Conservation (phyloP, 768 basidiomycete species). For the Dentipellis fragilis region DNA sequence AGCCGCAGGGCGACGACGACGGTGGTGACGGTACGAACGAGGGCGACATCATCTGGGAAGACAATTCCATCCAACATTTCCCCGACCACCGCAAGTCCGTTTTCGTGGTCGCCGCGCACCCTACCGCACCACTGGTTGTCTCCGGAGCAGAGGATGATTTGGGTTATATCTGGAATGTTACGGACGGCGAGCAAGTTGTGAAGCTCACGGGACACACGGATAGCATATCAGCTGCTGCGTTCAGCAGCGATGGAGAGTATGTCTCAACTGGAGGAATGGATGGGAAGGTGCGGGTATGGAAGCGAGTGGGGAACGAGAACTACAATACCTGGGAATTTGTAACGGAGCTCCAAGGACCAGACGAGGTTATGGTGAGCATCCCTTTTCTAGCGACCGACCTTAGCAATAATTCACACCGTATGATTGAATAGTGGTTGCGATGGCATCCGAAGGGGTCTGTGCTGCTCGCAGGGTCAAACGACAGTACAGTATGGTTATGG, state of each 20-base stretch:
- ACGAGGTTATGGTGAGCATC: slow-evolving; percentile 79
- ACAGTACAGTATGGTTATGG: slow-evolving; percentile 95
- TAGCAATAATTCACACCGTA: slow-evolving; percentile 2
- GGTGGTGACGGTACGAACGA: slow-evolving; percentile 14
- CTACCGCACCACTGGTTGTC: slow-evolving; percentile 69
- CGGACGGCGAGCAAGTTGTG: slow-evolving; percentile 68
- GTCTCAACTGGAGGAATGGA: slow-evolving; percentile 98
- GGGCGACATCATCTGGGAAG: slow-evolving; percentile 27
- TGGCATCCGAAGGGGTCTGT: slow-evolving; percentile 96
- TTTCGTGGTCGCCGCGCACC: slow-evolving; percentile 79
- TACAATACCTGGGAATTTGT: slow-evolving; percentile 89
- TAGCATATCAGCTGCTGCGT: slow-evolving; percentile 71
- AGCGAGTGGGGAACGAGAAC: slow-evolving; percentile 65
- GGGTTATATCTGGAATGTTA: slow-evolving; percentile 89
- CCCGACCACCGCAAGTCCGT: slow-evolving; percentile 64
- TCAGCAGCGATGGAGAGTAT: slow-evolving; percentile 86
- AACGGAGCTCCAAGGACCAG: slow-evolving; percentile 85
- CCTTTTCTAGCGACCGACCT: background rate
- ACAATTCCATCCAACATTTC: slow-evolving; percentile 66
- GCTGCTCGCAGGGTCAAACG: slow-evolving; percentile 85
- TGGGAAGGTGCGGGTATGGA: slow-evolving; percentile 87
- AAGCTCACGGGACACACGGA: slow-evolving; percentile 90
- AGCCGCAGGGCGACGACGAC: slow-evolving; percentile 10
- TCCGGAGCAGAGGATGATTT: slow-evolving; percentile 95
- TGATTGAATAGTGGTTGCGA: slow-evolving; percentile 58